phyloP scores from a whole-genome alignment of 2,329 filamentous ascomycete genomes.

The Hypoxylon sp. region DNA sequence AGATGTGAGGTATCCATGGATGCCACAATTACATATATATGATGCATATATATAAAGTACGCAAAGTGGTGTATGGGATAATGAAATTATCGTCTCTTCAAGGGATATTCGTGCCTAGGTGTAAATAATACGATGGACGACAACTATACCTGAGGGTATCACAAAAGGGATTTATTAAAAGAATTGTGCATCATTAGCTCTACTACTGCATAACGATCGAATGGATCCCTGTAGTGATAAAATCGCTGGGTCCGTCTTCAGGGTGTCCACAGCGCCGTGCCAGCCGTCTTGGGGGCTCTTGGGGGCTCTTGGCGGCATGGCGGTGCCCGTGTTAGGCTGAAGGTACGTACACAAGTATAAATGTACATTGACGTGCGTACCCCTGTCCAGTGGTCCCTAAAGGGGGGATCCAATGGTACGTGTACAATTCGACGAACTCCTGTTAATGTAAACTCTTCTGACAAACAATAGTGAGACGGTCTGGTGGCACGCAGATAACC shows the following conservation, averaged over 20 bases:
- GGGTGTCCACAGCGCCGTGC: slow-evolving; percentile 22
- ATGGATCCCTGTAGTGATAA: neutral
- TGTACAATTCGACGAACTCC: slow-evolving; percentile 40
- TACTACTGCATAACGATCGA: neutral
- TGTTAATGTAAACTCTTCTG: slow-evolving; percentile 35
- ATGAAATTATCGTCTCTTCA: neutral
- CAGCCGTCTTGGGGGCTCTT: slow-evolving; percentile 39
- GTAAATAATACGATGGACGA: neutral
- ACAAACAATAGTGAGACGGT: slow-evolving; percentile 32
- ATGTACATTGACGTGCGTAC: slow-evolving; percentile 30
- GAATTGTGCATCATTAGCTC: neutral
- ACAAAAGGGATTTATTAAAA: neutral
- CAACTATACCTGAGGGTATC: neutral
- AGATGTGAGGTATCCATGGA: slow-evolving; percentile 2
- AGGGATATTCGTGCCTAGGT: neutral
- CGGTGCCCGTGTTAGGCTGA: no score
- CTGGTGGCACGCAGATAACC: slow-evolving; percentile 34
- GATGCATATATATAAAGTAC: slow-evolving; percentile 3
- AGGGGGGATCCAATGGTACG: slow-evolving; percentile 39
- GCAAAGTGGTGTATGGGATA: slow-evolving; percentile 4
- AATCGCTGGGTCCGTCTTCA: slow-evolving; percentile 11
- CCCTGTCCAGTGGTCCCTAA: slow-evolving; percentile 23
- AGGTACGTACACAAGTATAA: no score
- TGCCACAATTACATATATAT: no score
- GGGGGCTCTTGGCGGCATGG: slow-evolving; percentile 7